Percentiles rank a stretch among this genome's conserved stretches.
Conservation (phyloP, 2,329 filamentous ascomycete genomes). For the Xylaria sp. region DNA sequence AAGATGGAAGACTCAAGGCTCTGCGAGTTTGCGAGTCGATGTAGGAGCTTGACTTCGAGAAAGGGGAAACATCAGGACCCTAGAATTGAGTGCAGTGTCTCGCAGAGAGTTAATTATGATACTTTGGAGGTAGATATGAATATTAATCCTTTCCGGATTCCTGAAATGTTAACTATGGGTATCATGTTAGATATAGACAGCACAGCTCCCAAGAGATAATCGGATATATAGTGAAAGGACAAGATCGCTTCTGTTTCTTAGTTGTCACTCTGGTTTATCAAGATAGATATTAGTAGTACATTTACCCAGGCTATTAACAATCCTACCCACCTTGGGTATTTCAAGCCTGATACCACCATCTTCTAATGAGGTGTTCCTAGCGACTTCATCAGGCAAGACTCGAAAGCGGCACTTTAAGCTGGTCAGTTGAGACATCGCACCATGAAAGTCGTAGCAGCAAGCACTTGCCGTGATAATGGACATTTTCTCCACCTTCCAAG, state of each 20-base stretch:
- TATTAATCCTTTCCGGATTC: background rate
- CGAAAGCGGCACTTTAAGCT: constrained; percentile 7
- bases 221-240: too few relatives aligned
- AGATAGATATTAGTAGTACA: constrained; percentile 18
- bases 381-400: background rate
- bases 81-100: too few relatives aligned
- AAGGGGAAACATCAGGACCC: too few relatives aligned
- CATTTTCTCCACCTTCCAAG: background rate
- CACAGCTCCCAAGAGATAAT: background rate
- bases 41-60: too few relatives aligned
- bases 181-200: background rate
- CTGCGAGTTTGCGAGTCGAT: too few relatives aligned
- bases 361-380: background rate
- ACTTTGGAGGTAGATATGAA: background rate
- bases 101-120: background rate
- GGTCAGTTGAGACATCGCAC: constrained; percentile 20
- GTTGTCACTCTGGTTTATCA: background rate
- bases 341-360: background rate
- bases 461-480: constrained; percentile 29
- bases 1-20: too few relatives aligned
- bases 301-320: background rate
- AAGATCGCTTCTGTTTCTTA: background rate
- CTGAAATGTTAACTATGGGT: background rate
- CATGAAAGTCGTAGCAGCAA: constrained; percentile 21
- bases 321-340: background rate